A percentile compares a stretch with the other conserved stretches of the same genome.
phyloP scores from a whole-genome alignment of 2,329 filamentous ascomycete species.

The Microsporum ferrugineum region DNA sequence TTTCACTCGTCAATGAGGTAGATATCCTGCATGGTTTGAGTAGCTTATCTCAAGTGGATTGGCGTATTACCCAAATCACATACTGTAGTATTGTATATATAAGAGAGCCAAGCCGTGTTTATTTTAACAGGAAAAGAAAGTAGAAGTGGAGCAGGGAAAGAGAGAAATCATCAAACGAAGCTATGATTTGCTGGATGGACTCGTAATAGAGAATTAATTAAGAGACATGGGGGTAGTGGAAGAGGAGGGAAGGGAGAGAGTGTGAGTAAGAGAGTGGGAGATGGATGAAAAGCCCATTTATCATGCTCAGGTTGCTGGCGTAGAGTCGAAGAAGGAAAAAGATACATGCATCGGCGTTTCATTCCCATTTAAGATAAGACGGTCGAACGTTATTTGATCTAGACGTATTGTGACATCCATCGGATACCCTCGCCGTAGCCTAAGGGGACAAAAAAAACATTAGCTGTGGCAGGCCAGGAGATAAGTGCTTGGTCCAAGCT shows the following conservation, averaged over 20 bases:
- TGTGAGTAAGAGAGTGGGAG: not conserved
- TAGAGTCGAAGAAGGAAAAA: not conserved
- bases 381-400: slow-evolving; percentile 26
- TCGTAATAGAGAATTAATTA: not conserved
- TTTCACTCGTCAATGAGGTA: not conserved
- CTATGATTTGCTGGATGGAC: not conserved
- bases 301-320: not conserved
- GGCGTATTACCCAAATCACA: too few species aligned
- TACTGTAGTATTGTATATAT: not conserved
- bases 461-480: not conserved
- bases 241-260: not conserved
- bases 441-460: slow-evolving; percentile 20
- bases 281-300: not conserved
- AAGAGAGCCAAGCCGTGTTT: not conserved
- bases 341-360: slow-evolving; percentile 3
- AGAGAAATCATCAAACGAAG: not conserved
- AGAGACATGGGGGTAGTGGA: not conserved
- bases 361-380: not conserved
- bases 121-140: not conserved
- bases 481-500: not conserved
- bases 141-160: not conserved
- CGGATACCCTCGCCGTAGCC: slow-evolving; percentile 82
- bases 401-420: slow-evolving; percentile 89
- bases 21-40: too few species aligned
- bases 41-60: too few species aligned